Evolutionary conservation across 257 asterid species (phyloP), one percentile per base, ranked within the genome.

Genomic region (Nicotiana knightiana): DNA sequence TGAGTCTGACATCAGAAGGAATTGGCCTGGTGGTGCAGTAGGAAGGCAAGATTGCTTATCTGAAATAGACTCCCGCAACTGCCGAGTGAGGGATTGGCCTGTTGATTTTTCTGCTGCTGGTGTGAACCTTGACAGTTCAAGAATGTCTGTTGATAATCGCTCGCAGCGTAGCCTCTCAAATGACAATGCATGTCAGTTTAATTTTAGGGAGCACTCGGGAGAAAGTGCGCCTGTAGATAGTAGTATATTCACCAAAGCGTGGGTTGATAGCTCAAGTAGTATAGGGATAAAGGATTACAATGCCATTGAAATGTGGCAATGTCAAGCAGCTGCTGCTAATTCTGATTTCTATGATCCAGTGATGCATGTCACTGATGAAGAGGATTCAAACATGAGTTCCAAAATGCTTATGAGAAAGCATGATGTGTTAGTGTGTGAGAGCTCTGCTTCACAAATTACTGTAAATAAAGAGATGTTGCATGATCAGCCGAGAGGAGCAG

Each of bases 291-390:
- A 94, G 88, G 98, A 94, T 85, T 94, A 92, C 93, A 93, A 86
- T 88, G 97, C 98, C 84, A 96, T 96, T 81, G 98, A 94, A 85
- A 94, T 98, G 90, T 96, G 99, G 99, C 99, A 96, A 86, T 93
- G 97, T 82, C 98, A 96, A 86, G 98, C 99, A 83, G 98, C 98
- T 77, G 99, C 98, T 67, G 99, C 98, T 85, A 92, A 91, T 89
- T 94, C 97, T 48, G 96, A 92, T 84, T 92, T 89, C 86, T 90
- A 92, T 81, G 90, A 87, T 77, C 93, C 91, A 80, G 79, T 89
- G 75, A 82, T 85, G 89, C 93, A 90, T 82, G 24, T 87, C 80
- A 90, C 84, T 58, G 98, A 96, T 80, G 98, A 93, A 93, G 97
- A 90, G 87, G 99, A 91, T 76, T 96, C 99, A 77, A 92, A 85